Conservation (phyloP, 805 yeast genomes). For the Wickerhamomyces canadensis region DNA sequence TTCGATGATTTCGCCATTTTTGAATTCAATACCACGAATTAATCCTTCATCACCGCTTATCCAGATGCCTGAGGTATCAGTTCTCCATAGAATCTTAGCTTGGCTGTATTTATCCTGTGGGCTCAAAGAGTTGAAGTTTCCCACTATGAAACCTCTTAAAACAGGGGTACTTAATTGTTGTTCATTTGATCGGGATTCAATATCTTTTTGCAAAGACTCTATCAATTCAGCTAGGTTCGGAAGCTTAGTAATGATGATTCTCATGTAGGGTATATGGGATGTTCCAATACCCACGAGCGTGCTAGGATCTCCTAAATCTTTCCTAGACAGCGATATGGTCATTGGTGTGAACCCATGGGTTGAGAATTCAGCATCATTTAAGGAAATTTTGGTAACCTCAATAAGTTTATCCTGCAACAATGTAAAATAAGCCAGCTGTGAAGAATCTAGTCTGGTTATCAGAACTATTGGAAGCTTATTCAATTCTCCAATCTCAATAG, state of each 20-base stretch:
- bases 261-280: conserved; percentile 72
- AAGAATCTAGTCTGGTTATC: conserved; percentile 56
- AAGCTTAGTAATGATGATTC: conserved; percentile 51
- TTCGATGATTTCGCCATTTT: conserved; percentile 29
- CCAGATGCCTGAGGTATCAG: conserved; percentile 51
- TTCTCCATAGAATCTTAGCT: conserved; percentile 42
- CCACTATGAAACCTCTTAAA: conserved; percentile 31
- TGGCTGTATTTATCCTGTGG: conserved; percentile 67
- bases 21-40: conserved; percentile 53
- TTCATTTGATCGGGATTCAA: neutral
- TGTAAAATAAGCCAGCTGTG: conserved; percentile 45
- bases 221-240: conserved; percentile 22
- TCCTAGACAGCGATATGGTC: conserved; percentile 28
- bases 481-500: conserved; percentile 35
- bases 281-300: conserved; percentile 58
- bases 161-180: conserved; percentile 12
- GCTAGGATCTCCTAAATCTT: conserved; percentile 5
- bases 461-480: conserved; percentile 34
- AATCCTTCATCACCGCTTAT: conserved; percentile 64
- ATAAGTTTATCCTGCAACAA: conserved; percentile 17
- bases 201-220: neutral
- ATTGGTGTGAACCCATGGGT: conserved; percentile 59
- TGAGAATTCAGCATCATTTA: conserved; percentile 71
- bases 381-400: conserved; percentile 43
- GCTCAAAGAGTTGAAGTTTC: conserved; percentile 43